Evolutionary conservation across 2,329 filamentous ascomycete genomes (phyloP).

Genomic region (Aureobasidium lini): DNA sequence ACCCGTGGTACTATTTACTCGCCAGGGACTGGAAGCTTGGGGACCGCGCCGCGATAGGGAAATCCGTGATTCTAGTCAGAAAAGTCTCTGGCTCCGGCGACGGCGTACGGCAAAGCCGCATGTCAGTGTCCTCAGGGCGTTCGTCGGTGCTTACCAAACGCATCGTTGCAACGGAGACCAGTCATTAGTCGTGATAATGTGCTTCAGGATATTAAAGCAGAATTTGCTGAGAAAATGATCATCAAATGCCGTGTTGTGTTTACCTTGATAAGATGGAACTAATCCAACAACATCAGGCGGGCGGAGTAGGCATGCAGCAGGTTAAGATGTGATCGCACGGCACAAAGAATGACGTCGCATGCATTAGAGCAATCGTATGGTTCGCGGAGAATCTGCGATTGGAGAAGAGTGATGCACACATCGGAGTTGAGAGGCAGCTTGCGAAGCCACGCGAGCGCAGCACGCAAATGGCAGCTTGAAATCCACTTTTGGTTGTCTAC

Average conservation of each 20-base stretch:
- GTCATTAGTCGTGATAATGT: background rate
- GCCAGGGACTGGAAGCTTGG: slow-evolving; percentile 6
- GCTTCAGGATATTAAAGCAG: slow-evolving; percentile 10
- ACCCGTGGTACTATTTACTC: background rate
- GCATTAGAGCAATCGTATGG: background rate
- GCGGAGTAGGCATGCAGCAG: background rate
- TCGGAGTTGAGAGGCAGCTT: slow-evolving; percentile 5
- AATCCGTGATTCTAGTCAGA: slow-evolving; percentile 5
- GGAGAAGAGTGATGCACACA: slow-evolving; percentile 8
- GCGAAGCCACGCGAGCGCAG: slow-evolving; percentile 14
- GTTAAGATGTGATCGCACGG: slow-evolving; percentile 4
- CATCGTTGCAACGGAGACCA: slow-evolving; percentile 11
- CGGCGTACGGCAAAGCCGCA: slow-evolving; percentile 9
- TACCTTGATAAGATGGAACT: background rate
- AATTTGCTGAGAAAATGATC: slow-evolving; percentile 8
- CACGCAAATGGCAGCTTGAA: slow-evolving; percentile 13
- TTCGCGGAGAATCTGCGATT: slow-evolving; percentile 13
- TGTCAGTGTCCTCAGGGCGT: slow-evolving; percentile 5
- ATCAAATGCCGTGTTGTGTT: background rate
- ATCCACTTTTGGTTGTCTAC: slow-evolving; percentile 13
- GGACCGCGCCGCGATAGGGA: background rate
- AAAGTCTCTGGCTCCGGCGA: slow-evolving; percentile 3
- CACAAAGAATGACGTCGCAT: slow-evolving; percentile 10
- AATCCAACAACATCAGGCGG: background rate
- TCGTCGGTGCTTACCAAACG: slow-evolving; percentile 12